Conservation (phyloP, 2,329 filamentous ascomycete species). For the Dothiorella sarmentorum region DNA sequence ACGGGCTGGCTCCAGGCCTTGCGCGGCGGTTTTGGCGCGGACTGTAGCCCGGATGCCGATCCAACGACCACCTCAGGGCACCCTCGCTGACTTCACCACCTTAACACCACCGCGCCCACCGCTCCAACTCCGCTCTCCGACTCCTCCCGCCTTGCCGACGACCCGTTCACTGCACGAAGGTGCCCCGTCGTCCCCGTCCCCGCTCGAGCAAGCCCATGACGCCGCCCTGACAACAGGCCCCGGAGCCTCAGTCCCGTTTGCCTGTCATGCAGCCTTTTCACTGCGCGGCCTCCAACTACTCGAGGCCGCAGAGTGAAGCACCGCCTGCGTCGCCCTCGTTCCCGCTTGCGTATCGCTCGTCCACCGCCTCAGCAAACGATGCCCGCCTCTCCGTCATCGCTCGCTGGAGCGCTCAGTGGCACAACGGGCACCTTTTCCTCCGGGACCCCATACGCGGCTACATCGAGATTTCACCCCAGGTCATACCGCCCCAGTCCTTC, state of each 20-base stretch:
- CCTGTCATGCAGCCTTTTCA: constrained; percentile 15
- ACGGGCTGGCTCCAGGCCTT: not conserved
- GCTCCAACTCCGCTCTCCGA: not conserved
- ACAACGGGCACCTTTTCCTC: constrained; percentile 16
- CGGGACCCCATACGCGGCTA: constrained; percentile 1
- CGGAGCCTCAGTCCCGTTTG: constrained; percentile 6
- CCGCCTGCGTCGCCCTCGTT: not conserved
- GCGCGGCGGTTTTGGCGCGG: constrained; percentile 10
- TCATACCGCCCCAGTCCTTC: constrained; percentile 4
- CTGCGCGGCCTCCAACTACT: not conserved
- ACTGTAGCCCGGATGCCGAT: constrained; percentile 14
- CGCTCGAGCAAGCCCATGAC: not conserved
- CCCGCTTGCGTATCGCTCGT: constrained; percentile 1
- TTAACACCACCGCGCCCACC: not conserved
- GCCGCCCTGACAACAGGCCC: constrained; percentile 7
- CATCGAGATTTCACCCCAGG: constrained; percentile 3
- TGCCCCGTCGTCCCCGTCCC: not conserved
- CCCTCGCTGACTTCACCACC: constrained; percentile 11
- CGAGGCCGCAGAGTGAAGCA: not conserved
- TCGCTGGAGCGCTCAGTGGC: constrained; percentile 14
- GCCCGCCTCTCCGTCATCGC: constrained; percentile 2
- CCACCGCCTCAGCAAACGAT: not conserved
- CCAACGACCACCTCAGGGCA: constrained; percentile 13
- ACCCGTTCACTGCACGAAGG: not conserved
- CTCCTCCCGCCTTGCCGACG: not conserved